Conservation (phyloP, 129 eudicot species). For the sunflower (Helianthus annuus) region DNA sequence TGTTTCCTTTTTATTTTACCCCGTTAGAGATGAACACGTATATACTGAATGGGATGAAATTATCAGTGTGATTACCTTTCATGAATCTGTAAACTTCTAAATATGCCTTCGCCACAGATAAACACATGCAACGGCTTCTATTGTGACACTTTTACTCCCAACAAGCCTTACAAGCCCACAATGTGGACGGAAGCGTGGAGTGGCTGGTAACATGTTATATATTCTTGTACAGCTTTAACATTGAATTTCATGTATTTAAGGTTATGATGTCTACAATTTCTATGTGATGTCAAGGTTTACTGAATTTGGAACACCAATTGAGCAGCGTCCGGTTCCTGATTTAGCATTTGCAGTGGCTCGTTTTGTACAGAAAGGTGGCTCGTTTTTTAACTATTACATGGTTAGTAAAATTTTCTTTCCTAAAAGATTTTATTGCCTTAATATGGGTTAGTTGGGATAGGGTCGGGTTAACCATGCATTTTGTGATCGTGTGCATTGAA, state of each 20-base stretch:
- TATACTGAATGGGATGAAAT: not conserved
- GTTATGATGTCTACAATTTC: not conserved
- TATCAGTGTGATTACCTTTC: not conserved
- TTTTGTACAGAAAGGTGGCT: conserved; percentile 80
- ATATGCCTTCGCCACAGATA: conserved; percentile 50
- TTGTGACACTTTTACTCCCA: conserved; percentile 73
- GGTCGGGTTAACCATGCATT: not conserved
- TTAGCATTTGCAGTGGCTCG: conserved; percentile 95
- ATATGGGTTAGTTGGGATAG: not conserved
- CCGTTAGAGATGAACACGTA: not conserved
- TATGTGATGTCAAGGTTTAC: conserved; percentile 57
- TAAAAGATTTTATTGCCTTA: not conserved
- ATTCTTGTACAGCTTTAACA: not conserved
- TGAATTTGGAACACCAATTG: conserved; percentile 74
- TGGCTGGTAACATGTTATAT: conserved; percentile 63
- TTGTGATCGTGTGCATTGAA: not conserved
- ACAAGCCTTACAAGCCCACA: conserved; percentile 84
- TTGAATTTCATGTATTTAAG: not conserved
- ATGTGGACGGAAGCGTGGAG: conserved; percentile 99
- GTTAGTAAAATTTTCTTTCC: conserved; percentile 36
- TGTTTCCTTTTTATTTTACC: not conserved
- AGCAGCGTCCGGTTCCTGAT: conserved; percentile 89
- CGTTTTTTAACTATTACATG: conserved; percentile 90
- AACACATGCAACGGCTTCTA: conserved; percentile 95
- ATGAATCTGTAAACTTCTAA: not conserved